phyloP scores from a whole-genome alignment of 2,329 filamentous ascomycete species.

The Grosmannia huntii region DNA sequence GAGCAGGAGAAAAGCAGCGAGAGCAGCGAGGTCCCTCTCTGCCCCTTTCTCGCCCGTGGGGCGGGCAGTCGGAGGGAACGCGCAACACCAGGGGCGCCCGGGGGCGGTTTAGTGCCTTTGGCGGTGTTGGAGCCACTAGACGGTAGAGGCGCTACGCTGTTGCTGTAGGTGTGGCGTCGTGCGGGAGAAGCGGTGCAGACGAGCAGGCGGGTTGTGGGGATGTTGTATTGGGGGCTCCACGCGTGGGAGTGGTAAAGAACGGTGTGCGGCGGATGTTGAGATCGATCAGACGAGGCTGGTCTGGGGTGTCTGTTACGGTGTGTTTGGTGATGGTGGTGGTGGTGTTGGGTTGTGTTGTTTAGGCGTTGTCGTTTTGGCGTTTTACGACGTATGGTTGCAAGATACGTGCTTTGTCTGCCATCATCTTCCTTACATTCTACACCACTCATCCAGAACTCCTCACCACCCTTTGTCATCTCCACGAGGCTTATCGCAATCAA shows the following conservation, averaged over 20 bases:
- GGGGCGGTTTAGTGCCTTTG: neutral
- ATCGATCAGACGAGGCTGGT: too few relatives aligned
- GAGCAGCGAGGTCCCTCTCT: neutral
- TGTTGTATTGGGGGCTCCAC: neutral
- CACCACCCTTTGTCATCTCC: too few relatives aligned
- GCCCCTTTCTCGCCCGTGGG: slow-evolving; percentile 5
- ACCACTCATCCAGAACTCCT: too few relatives aligned
- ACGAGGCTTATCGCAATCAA: neutral
- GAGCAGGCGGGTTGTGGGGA: neutral
- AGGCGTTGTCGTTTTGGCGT: too few relatives aligned
- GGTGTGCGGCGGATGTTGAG: too few relatives aligned
- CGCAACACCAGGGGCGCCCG: neutral
- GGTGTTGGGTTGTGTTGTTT: too few relatives aligned
- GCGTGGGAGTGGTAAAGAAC: neutral
- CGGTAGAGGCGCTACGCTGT: neutral
- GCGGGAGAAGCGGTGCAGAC: too few relatives aligned
- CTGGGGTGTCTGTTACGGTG: too few relatives aligned
- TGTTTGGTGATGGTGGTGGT: too few relatives aligned
- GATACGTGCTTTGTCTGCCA: too few relatives aligned
- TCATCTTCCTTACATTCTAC: too few relatives aligned
- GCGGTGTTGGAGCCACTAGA: neutral
- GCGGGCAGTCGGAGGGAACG: neutral
- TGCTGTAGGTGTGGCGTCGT: neutral
- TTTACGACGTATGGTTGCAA: too few relatives aligned
- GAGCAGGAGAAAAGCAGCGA: neutral